Evolutionary conservation across 108 stramenopile species (phyloP), one percentile per base, ranked within the genome.

Genomic region (Pseudonitzschia multiseries): DNA sequence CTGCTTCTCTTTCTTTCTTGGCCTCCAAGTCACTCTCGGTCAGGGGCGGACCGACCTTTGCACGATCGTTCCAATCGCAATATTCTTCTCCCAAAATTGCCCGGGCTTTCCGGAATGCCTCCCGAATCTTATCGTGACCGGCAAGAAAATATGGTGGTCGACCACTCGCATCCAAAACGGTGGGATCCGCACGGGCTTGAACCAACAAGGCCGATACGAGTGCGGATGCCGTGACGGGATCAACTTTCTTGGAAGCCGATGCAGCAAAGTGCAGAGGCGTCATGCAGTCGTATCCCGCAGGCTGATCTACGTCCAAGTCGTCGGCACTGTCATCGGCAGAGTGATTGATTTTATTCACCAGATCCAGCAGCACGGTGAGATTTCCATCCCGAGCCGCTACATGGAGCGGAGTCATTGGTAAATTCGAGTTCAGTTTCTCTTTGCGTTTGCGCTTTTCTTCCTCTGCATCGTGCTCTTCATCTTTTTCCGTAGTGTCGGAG

Each of bases 21-120:
- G 29, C n/a, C 61, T 86, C 60, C 0, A 94, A 15, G 53, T 87
- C 86, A 5, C 75, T 69, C 26, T 83, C 81, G 9, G 90, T 80
- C 41, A 94, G 71, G 9, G 93, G 74, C 12, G 90, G 85, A 3
- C 89, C 90, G 13, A 96, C 91, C 57, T 84, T 91, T 10, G 91
- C 89, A 8, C 53, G 80, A 4, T 32, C 77, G 43, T 87, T 87
- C 95, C 95, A 96, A 65, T 81, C 63, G 57, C 87, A 93, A 70
- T 69, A 77, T 13, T 83, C 86, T 85, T 91, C 91, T 29, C 91
- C 95, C 36, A 94, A 40, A 21, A 57, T 60, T 4, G 79, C 84
- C n/a, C 95, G 83, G 20, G 91, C 90, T 53, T 69, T 76, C 27
- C 92, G 91, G 78, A 96, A 96, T 24, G 91, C 87, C 65, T 96